A percentile compares a stretch with the other conserved stretches of the same genome.
phyloP scores from a whole-genome alignment of 495 filamentous ascomycete species.

The Penicillium argentinense region DNA sequence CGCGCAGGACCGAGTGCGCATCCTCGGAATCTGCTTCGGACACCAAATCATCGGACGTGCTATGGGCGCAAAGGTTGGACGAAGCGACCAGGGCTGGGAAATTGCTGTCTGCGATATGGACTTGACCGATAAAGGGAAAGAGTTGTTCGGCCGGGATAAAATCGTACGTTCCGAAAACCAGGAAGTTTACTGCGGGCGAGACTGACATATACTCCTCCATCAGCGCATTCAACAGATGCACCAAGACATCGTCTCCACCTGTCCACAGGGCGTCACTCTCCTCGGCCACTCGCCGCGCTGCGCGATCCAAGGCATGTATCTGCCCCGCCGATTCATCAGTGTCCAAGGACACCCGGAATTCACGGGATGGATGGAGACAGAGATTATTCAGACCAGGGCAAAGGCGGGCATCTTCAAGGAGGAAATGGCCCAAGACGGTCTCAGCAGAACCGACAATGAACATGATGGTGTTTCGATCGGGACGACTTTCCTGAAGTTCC shows the following conservation, averaged over 20 bases:
- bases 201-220: constrained; percentile 1
- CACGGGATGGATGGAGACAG: constrained; percentile 67
- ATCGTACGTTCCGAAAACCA: constrained; percentile 68
- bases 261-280: constrained; percentile 59
- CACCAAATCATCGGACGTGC: constrained; percentile 87
- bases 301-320: constrained; percentile 78
- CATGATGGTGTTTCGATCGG: constrained; percentile 78
- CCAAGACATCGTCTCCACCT: constrained; percentile 68
- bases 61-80: constrained; percentile 64
- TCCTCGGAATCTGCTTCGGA: constrained; percentile 86
- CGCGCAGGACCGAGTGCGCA: constrained; percentile 56
- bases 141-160: constrained; percentile 67
- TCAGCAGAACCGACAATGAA: constrained; percentile 58
- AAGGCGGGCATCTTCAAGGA: constrained; percentile 64
- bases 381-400: constrained; percentile 63
- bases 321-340: constrained; percentile 63
- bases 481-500: constrained; percentile 69
- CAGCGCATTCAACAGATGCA: constrained; percentile 91
- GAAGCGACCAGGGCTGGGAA: constrained; percentile 76
- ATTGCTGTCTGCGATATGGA: constrained; percentile 68
- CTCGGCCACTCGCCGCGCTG: constrained; percentile 70
- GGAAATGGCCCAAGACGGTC: constrained; percentile 62
- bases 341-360: constrained; percentile 95
- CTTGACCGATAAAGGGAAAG: constrained; percentile 68
- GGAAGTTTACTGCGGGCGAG: too few relatives aligned